These are phyloP conservation scores for Daldinia grandis DNA, from an alignment of 495 filamentous ascomycete species.

Conservation along the genomic window DNA sequence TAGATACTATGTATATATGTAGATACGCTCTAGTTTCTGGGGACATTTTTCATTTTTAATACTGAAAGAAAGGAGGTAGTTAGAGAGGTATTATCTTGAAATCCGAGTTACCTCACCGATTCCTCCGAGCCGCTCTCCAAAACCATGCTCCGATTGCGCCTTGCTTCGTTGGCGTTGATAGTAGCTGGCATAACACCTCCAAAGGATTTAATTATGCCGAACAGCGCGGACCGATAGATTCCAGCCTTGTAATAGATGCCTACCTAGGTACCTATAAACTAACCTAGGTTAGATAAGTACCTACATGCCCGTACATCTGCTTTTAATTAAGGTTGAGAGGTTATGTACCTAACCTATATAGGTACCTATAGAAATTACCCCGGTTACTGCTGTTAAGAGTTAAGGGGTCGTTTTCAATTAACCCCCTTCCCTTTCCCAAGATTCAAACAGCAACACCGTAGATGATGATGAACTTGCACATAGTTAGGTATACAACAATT, in stretches of 20 bases:
- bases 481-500: neutral
- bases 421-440: neutral
- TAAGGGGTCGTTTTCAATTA: neutral
- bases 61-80: neutral
- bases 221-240: too few species aligned
- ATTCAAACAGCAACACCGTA: neutral
- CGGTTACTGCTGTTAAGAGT: slow-evolving; percentile 1
- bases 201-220: too few species aligned
- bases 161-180: too few species aligned
- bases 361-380: neutral
- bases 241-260: too few species aligned
- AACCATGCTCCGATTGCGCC: slow-evolving; percentile 17
- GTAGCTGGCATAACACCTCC: too few species aligned
- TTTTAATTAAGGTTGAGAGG: too few species aligned
- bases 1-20: neutral
- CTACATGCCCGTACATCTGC: too few species aligned
- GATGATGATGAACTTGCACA: neutral
- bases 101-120: neutral
- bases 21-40: neutral
- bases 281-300: too few species aligned
- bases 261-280: too few species aligned
- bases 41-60: slow-evolving; percentile 2
- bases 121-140: slow-evolving; percentile 29
- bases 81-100: neutral
- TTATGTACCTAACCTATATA: too few species aligned